A percentile compares a stretch with the other conserved stretches of the same genome.
These are phyloP conservation scores for Penicillium sp. DNA, from an alignment of 2,329 filamentous ascomycete species.

Conservation along the genomic window DNA sequence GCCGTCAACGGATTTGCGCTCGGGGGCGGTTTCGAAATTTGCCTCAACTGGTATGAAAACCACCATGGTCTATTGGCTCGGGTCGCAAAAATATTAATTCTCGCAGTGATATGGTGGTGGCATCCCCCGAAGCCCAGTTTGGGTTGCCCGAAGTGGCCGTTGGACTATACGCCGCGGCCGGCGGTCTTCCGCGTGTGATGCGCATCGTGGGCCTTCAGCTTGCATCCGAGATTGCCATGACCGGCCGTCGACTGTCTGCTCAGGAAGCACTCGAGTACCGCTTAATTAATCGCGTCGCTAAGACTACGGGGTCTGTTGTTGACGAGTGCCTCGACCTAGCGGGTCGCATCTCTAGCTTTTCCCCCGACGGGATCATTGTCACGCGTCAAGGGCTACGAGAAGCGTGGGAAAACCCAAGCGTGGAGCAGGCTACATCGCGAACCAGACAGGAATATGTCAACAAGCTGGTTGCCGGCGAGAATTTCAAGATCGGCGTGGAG, in stretches of 20 bases:
- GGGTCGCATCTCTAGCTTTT: slow-evolving; percentile 58
- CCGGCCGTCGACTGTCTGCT: slow-evolving; percentile 60
- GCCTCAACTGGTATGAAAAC: slow-evolving; percentile 73
- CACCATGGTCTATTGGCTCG: neutral
- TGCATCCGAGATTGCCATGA: slow-evolving; percentile 69
- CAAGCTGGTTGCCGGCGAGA: slow-evolving; percentile 77
- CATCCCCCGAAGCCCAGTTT: slow-evolving; percentile 58
- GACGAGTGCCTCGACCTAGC: slow-evolving; percentile 67
- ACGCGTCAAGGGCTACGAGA: slow-evolving; percentile 65
- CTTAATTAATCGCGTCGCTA: slow-evolving; percentile 63
- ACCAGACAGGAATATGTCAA: slow-evolving; percentile 81
- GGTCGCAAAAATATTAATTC: slow-evolving; percentile 23
- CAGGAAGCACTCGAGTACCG: slow-evolving; percentile 62
- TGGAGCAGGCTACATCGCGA: slow-evolving; percentile 70
- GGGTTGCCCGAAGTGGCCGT: slow-evolving; percentile 68
- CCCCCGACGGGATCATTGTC: slow-evolving; percentile 72
- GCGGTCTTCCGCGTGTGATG: slow-evolving; percentile 66
- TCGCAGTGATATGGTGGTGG: slow-evolving; percentile 70
- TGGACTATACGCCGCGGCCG: slow-evolving; percentile 69
- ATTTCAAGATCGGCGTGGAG: slow-evolving; percentile 78
- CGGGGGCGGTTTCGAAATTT: slow-evolving; percentile 78
- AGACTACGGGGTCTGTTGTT: slow-evolving; percentile 71
- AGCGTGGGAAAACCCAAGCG: slow-evolving; percentile 66
- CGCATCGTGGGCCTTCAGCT: slow-evolving; percentile 66
- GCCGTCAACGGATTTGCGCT: slow-evolving; percentile 76